Conservation (phyloP, 139 green algal genomes). For the Eudorina sp. region DNA sequence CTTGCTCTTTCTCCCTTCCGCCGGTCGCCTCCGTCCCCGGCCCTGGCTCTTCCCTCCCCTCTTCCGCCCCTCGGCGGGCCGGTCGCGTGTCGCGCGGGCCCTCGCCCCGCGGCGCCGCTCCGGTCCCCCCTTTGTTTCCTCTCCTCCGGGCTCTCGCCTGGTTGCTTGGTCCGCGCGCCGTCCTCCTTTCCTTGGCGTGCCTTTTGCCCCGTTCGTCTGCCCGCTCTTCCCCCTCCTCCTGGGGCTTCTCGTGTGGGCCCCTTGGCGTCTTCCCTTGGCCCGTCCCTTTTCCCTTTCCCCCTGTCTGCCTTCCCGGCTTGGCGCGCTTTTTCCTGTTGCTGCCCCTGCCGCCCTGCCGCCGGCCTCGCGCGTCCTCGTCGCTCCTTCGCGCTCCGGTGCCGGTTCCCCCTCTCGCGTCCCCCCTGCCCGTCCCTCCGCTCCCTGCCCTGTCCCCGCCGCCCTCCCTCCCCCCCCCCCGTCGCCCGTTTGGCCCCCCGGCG, state of each 20-base stretch:
- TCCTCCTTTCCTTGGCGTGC: background rate
- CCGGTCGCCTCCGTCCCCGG: background rate
- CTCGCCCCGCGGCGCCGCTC: background rate
- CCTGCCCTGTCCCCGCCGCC: background rate
- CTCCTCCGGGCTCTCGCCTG: background rate
- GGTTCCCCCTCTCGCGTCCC: background rate
- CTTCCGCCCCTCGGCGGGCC: background rate
- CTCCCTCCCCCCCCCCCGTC: background rate
- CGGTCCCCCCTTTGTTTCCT: background rate
- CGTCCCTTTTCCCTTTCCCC: background rate
- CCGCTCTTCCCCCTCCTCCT: background rate
- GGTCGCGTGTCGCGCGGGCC: background rate
- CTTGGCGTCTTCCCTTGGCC: background rate
- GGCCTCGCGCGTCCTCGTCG: background rate
- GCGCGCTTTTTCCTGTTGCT: background rate
- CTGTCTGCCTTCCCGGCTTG: background rate
- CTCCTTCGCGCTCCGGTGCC: background rate
- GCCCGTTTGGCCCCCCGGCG: background rate
- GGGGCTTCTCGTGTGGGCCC: background rate
- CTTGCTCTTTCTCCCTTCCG: background rate
- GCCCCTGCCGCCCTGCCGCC: background rate
- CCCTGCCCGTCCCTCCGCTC: background rate
- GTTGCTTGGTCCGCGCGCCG: background rate
- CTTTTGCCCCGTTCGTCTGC: background rate
- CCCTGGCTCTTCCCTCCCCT: background rate